phyloP scores from a whole-genome alignment of 352 stramenopile genomes.

The Saprolegnia parasitica region DNA sequence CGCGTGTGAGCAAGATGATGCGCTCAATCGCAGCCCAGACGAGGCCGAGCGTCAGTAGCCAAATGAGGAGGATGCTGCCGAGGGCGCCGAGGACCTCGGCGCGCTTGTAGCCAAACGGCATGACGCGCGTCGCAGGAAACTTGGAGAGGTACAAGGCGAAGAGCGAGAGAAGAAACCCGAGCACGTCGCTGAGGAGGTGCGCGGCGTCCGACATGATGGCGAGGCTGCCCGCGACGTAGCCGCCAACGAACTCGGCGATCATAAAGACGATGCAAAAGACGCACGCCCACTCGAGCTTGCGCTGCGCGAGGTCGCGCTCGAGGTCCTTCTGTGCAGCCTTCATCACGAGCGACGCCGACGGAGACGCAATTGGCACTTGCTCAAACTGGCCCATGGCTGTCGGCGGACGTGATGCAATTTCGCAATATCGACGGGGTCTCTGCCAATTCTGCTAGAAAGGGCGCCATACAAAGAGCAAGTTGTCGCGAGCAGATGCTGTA shows the following conservation, averaged over 20 bases:
- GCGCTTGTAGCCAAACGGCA: constrained; percentile 95
- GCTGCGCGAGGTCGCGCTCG: constrained; percentile 26
- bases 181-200: constrained; percentile 72
- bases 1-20: constrained; percentile 49
- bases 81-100: constrained; percentile 95
- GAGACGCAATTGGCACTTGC: constrained; percentile 17
- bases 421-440: neutral
- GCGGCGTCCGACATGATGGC: constrained; percentile 92
- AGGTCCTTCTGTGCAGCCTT: constrained; percentile 1
- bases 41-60: constrained; percentile 89
- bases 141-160: constrained; percentile 74
- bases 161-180: constrained; percentile 74
- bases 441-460: neutral
- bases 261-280: constrained; percentile 92
- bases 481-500: neutral
- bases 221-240: constrained; percentile 90
- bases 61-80: constrained; percentile 92
- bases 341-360: neutral
- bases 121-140: constrained; percentile 40
- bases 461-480: neutral
- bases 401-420: neutral
- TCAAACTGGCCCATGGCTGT: constrained; percentile 6
- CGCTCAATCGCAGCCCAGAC: constrained; percentile 87
- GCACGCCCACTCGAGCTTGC: constrained; percentile 68
- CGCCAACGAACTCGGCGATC: constrained; percentile 92